Base-by-base conservation (phyloP, 306 rosid genomes). In the Prosopis cineraria region DNA sequence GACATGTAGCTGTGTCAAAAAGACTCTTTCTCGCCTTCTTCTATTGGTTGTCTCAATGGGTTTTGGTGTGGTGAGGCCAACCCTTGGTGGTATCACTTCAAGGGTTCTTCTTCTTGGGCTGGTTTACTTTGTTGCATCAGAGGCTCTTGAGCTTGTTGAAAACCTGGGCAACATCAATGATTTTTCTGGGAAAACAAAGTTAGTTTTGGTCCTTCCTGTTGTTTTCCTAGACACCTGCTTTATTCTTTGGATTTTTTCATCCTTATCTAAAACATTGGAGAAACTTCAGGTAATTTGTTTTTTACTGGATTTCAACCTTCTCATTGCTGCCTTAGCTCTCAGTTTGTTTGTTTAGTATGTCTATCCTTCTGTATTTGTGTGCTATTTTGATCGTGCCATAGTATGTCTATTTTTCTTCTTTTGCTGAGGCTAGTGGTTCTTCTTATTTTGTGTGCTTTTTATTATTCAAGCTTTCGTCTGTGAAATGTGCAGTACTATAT, bases 1-100 rank as follows among this genome's bases (percentile, higher is more conserved):
- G 25, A 91, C 97, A 4, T 89, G 90, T 56, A 94, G 90, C 47
- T 88, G 90, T 8, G 94, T 91, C 31, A 94, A 94, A 90, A 94
- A 90, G 87, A 90, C 98, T 1, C 83, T 94, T 25, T 94, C 96
- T 3, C 90, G 97, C 59, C 88, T 94, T 66, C 96, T 94, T 71
- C 87, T 94, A 81, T 78, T 94, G 82, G 96, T 94, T 64, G 98
- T 94, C 20, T 91, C 98, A 8, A 94, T 94, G 98, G 98, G 97
- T 3, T 94, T 74, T 36, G 93, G 96, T 5, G 94, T 94, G 29
- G 91, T 94, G 74, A 85, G 84, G 79, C 97, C 97, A 47, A 94
- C 96, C 3, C 96, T 94, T 5, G 98, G 94, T 17, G 96, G 89
- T 31, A 80, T 91, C 66, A 84, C 90, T 19, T 83, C 77, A 3